Base-by-base conservation (phyloP, 495 filamentous ascomycete species). In the Schizothecium vesticola region DNA sequence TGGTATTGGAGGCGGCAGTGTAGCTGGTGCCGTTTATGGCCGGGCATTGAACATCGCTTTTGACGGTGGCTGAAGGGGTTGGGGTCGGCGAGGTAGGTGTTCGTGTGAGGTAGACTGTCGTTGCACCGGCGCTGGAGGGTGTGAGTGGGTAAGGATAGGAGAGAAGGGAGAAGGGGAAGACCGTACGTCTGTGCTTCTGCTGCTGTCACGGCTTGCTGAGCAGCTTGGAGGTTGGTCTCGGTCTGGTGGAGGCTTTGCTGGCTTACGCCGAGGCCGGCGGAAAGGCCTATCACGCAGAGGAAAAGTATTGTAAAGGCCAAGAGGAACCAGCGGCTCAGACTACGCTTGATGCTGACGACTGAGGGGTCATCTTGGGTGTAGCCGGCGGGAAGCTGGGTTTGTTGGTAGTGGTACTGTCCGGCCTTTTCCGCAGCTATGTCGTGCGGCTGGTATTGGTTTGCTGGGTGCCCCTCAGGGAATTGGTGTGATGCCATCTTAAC, bases 21-120 rank as follows among this genome's bases (percentile, higher is more conserved):
- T 76, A 76, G 24, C 73, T 67, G 8, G 77, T 81, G 57, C 76
- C 73, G 69, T 81, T 81, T 65, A 74, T 69, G 1, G 60, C 57
- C 3, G 79, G 79, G 67, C 74, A 74, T 25, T 73, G 64, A 57
- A 69, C 59, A 28, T 66, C 19, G 19, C 63, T 22, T 12, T 59
- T 67, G 56, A 57, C 51, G 28, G 60, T 33, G 2, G 68, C 33
- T 26, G 70, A 63, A 1, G 70, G 26, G 8, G 74, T 58, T 29
- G 65, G 9, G 10, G 65, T 29, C 23, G 66, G 13, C 2, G 62
- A 13, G 19, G n/a, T 56, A 23, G 68, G 24, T 23, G 61, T 60
- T 13, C 63, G 9, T 16, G 63, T 59, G 11, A 33, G 26, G 36
- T 22, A 10, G 58, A 63, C 29, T 24, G 65, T 64, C 3, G 67